phyloP scores from a whole-genome alignment of 352 stramenopile species.

The Globisporangium recalcitrans region DNA sequence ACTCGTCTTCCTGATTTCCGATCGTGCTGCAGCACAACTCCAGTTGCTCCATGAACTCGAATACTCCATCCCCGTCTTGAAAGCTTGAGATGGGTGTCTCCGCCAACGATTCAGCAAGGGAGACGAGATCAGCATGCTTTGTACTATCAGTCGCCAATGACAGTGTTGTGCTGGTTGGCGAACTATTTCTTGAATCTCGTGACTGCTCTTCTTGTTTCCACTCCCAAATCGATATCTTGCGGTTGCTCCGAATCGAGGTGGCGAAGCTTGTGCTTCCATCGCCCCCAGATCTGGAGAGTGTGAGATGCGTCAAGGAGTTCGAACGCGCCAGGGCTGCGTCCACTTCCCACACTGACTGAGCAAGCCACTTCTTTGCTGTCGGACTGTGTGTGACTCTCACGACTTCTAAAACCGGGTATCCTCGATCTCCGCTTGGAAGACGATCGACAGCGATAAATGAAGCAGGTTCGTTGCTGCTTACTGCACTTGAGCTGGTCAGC shows the following conservation, averaged over 20 bases:
- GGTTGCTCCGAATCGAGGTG: not conserved
- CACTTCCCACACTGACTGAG: conserved; percentile 1
- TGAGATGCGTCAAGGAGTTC: not conserved
- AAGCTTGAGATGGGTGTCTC: conserved; percentile 4
- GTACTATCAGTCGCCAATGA: not conserved
- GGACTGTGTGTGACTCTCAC: conserved; percentile 1
- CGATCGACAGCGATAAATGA: conserved; percentile 5
- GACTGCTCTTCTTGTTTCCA: not conserved
- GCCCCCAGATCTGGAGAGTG: not conserved
- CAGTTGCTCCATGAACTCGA: conserved; percentile 5
- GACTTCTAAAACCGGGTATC: conserved; percentile 7
- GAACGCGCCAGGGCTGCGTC: not conserved
- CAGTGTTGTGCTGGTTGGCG: not conserved
- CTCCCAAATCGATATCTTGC: conserved; percentile 7
- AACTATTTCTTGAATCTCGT: not conserved
- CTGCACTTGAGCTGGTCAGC: not conserved
- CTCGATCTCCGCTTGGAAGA: not conserved
- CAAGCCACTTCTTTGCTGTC: not conserved
- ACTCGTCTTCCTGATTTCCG: conserved; percentile 15
- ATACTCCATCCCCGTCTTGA: not conserved
- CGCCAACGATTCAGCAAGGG: conserved; percentile 7
- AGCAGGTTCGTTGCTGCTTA: not conserved
- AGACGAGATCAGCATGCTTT: conserved; percentile 1
- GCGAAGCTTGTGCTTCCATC: not conserved
- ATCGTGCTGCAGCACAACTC: conserved; percentile 7